Percentiles rank a stretch among this genome's conserved stretches.
Evolutionary conservation across 768 basidiomycete species (phyloP).

Genomic region (Agrocybe pediades): DNA sequence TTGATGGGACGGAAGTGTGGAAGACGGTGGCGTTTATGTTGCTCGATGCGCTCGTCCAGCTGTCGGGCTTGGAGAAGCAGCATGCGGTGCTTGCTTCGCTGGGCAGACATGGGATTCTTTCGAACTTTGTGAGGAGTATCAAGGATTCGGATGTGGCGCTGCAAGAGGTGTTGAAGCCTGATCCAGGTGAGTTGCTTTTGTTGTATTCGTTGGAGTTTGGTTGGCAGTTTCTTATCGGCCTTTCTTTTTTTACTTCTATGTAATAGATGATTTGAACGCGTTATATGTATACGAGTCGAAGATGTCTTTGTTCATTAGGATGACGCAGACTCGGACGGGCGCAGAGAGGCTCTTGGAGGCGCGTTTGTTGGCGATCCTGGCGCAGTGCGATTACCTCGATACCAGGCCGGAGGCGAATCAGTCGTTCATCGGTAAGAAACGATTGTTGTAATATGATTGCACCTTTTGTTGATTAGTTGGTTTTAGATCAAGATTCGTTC

Average conservation of each 20-base stretch:
- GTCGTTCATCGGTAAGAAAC: conserved; percentile 76
- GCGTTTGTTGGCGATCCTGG: conserved; percentile 70
- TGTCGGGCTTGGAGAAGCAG: conserved; percentile 72
- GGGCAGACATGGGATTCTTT: conserved; percentile 72
- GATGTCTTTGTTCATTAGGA: conserved; percentile 84
- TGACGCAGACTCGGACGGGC: conserved; percentile 81
- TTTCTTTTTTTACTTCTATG: background rate
- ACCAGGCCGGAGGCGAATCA: conserved; percentile 83
- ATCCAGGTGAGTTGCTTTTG: conserved; percentile 71
- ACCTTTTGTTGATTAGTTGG: background rate
- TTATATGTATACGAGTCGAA: conserved; percentile 96
- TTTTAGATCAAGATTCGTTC: conserved; percentile 79
- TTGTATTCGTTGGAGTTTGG: no score
- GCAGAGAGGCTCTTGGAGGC: conserved; percentile 84
- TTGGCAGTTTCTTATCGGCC: background rate
- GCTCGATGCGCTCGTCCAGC: conserved; percentile 76
- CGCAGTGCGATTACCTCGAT: conserved; percentile 87
- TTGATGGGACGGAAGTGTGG: conserved; percentile 96
- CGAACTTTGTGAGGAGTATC: conserved; percentile 79
- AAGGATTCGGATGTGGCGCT: conserved; percentile 81
- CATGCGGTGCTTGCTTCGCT: conserved; percentile 60
- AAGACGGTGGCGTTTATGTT: conserved; percentile 93
- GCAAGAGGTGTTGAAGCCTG: conserved; percentile 79
- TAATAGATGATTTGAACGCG: conserved; percentile 81
- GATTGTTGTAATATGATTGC: background rate